These are phyloP conservation scores for Xanthoconium separans DNA, from an alignment of 1,284 basidiomycete genomes.

Conservation along the genomic window DNA sequence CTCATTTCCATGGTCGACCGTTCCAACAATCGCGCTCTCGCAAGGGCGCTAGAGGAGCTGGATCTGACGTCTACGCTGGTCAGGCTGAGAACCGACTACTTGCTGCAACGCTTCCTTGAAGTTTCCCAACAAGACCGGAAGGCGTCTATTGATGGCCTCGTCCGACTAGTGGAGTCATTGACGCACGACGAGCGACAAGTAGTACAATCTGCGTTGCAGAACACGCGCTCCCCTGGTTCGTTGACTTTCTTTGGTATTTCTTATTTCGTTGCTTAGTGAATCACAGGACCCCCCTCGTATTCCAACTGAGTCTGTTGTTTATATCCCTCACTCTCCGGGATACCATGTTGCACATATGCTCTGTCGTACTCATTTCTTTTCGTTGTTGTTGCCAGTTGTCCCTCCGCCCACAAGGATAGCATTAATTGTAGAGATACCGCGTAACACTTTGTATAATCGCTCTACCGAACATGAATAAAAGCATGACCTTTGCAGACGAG, in stretches of 20 bases:
- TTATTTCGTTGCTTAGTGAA: conserved; percentile 4
- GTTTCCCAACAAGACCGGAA: conserved; percentile 68
- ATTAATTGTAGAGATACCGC: conserved; percentile 22
- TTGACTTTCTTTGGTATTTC: conserved; percentile 16
- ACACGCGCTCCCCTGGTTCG: conserved; percentile 52
- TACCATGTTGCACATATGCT: conserved; percentile 4
- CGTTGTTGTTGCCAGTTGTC: conserved; percentile 3
- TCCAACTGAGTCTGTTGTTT: conserved; percentile 22
- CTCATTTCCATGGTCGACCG: conserved; percentile 54
- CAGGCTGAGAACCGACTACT: conserved; percentile 63
- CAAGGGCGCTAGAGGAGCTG: conserved; percentile 64
- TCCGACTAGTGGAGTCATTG: conserved; percentile 67
- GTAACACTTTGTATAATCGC: conserved; percentile 15
- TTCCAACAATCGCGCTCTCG: conserved; percentile 53
- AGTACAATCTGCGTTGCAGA: conserved; percentile 62
- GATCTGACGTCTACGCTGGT: conserved; percentile 60
- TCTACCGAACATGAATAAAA: conserved; percentile 13
- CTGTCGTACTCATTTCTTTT: not conserved
- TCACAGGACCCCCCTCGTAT: conserved; percentile 37
- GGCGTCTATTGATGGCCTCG: conserved; percentile 64
- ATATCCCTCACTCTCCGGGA: conserved; percentile 7
- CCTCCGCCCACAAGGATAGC: conserved; percentile 2
- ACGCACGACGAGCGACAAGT: conserved; percentile 69
- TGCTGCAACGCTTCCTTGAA: conserved; percentile 60
- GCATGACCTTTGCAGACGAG: not conserved